These are phyloP conservation scores for Stereocaulon alpinum DNA, from an alignment of 495 filamentous ascomycete genomes.

Conservation along the genomic window DNA sequence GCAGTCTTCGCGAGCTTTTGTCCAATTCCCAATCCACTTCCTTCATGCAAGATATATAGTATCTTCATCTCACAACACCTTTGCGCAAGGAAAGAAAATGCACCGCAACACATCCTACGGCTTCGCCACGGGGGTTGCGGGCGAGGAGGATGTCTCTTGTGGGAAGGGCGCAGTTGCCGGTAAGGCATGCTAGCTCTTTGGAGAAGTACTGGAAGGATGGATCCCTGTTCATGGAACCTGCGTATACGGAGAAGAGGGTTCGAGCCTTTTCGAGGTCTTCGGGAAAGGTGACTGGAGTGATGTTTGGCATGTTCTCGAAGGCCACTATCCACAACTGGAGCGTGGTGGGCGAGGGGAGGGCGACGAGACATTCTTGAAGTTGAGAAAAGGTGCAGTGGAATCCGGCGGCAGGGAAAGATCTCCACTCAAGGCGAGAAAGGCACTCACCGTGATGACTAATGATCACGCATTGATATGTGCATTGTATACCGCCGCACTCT, in stretches of 20 bases:
- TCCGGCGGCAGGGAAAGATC: too few species aligned
- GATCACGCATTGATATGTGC: too few species aligned
- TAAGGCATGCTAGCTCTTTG: constrained; percentile 40
- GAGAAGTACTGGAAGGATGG: constrained; percentile 49
- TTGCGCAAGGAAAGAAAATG: constrained; percentile 22
- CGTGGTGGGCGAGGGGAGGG: not conserved
- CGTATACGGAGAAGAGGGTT: constrained; percentile 43
- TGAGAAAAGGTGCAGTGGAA: too few species aligned
- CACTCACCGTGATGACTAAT: too few species aligned
- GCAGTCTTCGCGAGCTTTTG: constrained; percentile 34
- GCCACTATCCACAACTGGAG: not conserved
- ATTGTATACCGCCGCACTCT: too few species aligned
- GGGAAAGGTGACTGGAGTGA: constrained; percentile 27
- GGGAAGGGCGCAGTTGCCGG: constrained; percentile 42
- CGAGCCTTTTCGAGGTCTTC: constrained; percentile 29
- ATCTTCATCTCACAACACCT: constrained; percentile 50
- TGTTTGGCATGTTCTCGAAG: not conserved
- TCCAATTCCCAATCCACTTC: constrained; percentile 41
- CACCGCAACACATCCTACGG: constrained; percentile 44
- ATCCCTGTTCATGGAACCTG: constrained; percentile 41
- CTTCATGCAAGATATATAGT: constrained; percentile 39
- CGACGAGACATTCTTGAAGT: not conserved
- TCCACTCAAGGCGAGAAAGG: too few species aligned
- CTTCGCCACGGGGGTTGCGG: constrained; percentile 19
- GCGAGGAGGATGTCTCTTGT: constrained; percentile 41